phyloP scores from a whole-genome alignment of 2,329 filamentous ascomycete genomes.

The Calonectria multiphialidica region DNA sequence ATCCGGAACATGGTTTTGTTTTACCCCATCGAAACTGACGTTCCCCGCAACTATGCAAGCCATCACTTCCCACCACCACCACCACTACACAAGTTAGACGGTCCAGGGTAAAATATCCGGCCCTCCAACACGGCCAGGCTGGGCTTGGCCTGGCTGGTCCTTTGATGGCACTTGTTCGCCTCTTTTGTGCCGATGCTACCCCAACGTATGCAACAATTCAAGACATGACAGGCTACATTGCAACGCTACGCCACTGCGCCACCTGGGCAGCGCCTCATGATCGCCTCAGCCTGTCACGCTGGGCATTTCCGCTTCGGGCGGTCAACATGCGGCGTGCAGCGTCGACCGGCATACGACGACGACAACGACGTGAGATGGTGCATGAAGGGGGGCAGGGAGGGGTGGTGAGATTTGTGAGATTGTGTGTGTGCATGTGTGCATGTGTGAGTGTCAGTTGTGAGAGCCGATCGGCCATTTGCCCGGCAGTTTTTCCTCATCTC shows the following conservation, averaged over 20 bases:
- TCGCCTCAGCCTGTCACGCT: conserved; percentile 30
- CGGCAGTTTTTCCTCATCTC: background rate
- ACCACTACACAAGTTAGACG: background rate
- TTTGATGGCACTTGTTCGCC: no score
- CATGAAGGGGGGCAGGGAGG: background rate
- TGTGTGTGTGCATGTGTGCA: no score
- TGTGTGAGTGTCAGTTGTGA: no score
- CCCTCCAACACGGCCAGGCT: conserved; percentile 3
- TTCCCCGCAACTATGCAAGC: conserved; percentile 32
- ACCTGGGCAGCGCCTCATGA: conserved; percentile 2
- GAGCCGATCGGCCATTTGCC: background rate
- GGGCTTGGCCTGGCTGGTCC: background rate
- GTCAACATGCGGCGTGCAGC: conserved; percentile 1
- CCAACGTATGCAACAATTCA: background rate
- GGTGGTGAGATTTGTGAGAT: conserved; percentile 11
- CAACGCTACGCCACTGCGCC: background rate
- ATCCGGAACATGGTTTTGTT: conserved; percentile 23
- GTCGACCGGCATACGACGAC: background rate
- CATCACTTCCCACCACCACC: conserved; percentile 13
- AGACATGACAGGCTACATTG: background rate
- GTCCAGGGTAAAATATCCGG: conserved; percentile 13
- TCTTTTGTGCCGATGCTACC: background rate
- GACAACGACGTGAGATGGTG: background rate
- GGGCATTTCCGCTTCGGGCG: conserved; percentile 30
- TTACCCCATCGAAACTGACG: conserved; percentile 38